Conservation (phyloP, 2,329 filamentous ascomycete genomes). For the Nannizzia gypsea region DNA sequence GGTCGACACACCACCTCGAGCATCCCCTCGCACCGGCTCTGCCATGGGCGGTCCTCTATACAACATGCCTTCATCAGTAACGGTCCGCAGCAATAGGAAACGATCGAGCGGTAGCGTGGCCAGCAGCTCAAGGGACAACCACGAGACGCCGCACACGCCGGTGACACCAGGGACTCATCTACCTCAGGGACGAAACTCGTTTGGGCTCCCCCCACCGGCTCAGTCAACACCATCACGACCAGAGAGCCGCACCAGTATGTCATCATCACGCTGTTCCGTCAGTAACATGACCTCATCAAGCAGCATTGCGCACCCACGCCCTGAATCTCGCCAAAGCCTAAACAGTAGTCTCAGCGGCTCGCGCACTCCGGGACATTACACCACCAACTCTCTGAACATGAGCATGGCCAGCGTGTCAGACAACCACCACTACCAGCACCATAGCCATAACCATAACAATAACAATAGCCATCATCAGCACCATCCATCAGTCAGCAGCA, state of each 20-base stretch:
- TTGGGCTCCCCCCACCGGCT: constrained; percentile 26
- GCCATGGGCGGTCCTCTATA: constrained; percentile 33
- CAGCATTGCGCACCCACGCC: constrained; percentile 34
- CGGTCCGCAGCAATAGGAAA: constrained; percentile 38
- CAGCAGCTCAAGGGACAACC: constrained; percentile 26
- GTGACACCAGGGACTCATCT: constrained; percentile 23
- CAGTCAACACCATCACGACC: constrained; percentile 13
- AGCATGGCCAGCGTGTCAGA: constrained; percentile 15
- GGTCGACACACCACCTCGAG: constrained; percentile 61
- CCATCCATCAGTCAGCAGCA: background rate
- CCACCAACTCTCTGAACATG: constrained; percentile 37
- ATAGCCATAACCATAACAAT: background rate
- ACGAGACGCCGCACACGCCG: constrained; percentile 15
- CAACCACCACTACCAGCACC: background rate
- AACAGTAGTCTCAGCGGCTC: constrained; percentile 47
- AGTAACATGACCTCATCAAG: constrained; percentile 28
- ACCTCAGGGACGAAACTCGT: constrained; percentile 35
- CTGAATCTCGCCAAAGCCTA: constrained; percentile 54
- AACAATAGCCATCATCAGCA: too few relatives aligned
- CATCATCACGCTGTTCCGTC: constrained; percentile 36
- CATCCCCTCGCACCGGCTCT: constrained; percentile 57
- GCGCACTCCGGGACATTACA: constrained; percentile 51
- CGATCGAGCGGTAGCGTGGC: constrained; percentile 33
- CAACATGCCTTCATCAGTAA: constrained; percentile 43
- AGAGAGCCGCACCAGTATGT: constrained; percentile 57